Conservation (phyloP, 805 yeast species). For the Metschnikowia vanudenii region DNA sequence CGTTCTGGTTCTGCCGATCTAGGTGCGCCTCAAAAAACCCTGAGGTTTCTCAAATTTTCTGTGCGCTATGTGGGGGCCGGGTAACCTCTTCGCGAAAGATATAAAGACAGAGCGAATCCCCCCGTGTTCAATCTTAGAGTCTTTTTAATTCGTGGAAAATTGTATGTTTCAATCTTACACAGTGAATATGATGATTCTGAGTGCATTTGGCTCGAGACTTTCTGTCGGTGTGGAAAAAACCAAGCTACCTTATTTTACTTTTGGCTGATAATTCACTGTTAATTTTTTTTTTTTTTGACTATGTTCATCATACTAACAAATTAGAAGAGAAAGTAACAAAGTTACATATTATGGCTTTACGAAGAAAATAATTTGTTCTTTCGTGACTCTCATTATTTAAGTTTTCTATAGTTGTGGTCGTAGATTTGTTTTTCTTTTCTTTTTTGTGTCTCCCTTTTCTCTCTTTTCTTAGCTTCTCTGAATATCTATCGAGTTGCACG, state of each 20-base stretch:
- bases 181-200: constrained; percentile 75
- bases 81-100: constrained; percentile 13
- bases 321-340: not conserved
- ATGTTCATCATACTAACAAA: constrained; percentile 13
- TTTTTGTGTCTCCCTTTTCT: too few species aligned
- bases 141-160: constrained; percentile 3
- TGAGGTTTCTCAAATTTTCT: not conserved
- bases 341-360: too few species aligned
- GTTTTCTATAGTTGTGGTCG: too few species aligned
- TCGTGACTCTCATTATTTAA: too few species aligned
- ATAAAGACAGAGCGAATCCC: constrained; percentile 5
- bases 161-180: constrained; percentile 11
- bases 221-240: constrained; percentile 96
- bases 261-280: constrained; percentile 21
- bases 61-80: constrained; percentile 5
- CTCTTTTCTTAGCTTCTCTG: too few species aligned
- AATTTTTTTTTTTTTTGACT: not conserved
- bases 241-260: constrained; percentile 85
- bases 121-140: not conserved
- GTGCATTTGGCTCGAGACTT: constrained; percentile 99
- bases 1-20: too few species aligned
- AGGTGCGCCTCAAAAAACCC: not conserved
- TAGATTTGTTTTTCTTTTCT: too few species aligned
- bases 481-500: too few species aligned
- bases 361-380: too few species aligned